Evolutionary conservation across 208 protist genomes (phyloP).

Genomic region (Acanthamoeba culbertsoni): DNA sequence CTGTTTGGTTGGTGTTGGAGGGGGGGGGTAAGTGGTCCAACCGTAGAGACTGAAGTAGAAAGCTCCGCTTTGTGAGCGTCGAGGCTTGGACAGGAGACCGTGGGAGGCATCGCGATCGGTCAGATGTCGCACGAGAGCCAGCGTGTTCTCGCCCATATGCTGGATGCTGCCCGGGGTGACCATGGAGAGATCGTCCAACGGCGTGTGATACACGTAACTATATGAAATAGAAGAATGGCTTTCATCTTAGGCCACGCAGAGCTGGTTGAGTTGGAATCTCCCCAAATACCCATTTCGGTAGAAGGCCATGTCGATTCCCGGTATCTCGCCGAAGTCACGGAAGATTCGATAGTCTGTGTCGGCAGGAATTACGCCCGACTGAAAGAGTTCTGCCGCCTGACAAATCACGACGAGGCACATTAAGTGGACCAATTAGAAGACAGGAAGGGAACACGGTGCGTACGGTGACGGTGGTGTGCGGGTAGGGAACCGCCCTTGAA

Average conservation of each 20-base stretch:
- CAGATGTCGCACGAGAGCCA: constrained; percentile 13
- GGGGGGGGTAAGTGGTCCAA: neutral
- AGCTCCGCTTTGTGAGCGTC: neutral
- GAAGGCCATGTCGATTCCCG: constrained; percentile 68
- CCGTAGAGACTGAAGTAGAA: constrained; percentile 34
- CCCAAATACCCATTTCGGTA: constrained; percentile 46
- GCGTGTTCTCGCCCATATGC: constrained; percentile 62
- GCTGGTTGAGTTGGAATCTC: neutral
- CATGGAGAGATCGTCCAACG: constrained; percentile 6
- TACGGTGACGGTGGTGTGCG: constrained; percentile 51
- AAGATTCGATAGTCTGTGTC: constrained; percentile 74
- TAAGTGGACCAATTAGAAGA: neutral
- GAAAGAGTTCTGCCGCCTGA: constrained; percentile 63
- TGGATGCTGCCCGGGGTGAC: constrained; percentile 61
- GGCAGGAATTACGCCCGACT: constrained; percentile 62
- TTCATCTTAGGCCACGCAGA: neutral
- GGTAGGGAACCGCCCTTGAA: constrained; percentile 20
- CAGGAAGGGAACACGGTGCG: neutral
- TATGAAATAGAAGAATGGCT: neutral
- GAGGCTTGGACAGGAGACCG: neutral
- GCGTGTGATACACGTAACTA: constrained; percentile 69
- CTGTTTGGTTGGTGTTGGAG: neutral
- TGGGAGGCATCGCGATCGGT: neutral
- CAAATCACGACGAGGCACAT: neutral
- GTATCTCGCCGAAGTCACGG: constrained; percentile 68